Evolutionary conservation across 129 eudicot genomes (phyloP), one percentile per base, ranked within the genome.

Genomic region (Glebionis coronaria): DNA sequence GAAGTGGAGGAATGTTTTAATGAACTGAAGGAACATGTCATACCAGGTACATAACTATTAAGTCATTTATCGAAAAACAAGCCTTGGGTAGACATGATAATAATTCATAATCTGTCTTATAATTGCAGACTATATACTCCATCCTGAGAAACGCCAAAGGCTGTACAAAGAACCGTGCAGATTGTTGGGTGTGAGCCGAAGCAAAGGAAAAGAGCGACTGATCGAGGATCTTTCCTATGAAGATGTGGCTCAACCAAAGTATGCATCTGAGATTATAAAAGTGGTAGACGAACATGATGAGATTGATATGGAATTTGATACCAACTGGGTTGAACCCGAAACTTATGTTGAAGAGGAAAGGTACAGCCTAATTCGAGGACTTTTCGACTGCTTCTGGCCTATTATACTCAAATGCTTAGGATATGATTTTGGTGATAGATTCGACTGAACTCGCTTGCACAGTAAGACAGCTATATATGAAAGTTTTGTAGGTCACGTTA

Each of bases 91-190:
- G 29, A 61, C 27, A 18, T 40, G 28, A 16, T 61, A 51, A 19
- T 40, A 61, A 38, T 61, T 61, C 67, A 19, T 40, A 61, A 38
- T 61, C n/a, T 38, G 5, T 42, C 16, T 3, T 3, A 61, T 61
- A 61, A 9, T 14, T 61, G 46, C 67, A 61, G 67, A 61, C 51
- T 40, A 61, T 61, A 40, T 18, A 40, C 51, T 61, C 13, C 15
- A 15, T 61, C 29, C 52, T 9, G 28, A 12, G 20, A 61, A 40
- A 40, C 51, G 50, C 6, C 29, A 14, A 61, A 11, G 3, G 14
- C 4, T 16, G 14, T 9, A 8, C 8, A 61, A 35, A 38, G 67
- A 61, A 40, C 42, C 27, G 9, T 9, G 19, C 50, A 40, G n/a
- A 40, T 9, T 2, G 51, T 9, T 6, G 51, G 52, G 67, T 40